phyloP scores from a whole-genome alignment of 768 basidiomycete species.

The Rhizopogon vinicolor region DNA sequence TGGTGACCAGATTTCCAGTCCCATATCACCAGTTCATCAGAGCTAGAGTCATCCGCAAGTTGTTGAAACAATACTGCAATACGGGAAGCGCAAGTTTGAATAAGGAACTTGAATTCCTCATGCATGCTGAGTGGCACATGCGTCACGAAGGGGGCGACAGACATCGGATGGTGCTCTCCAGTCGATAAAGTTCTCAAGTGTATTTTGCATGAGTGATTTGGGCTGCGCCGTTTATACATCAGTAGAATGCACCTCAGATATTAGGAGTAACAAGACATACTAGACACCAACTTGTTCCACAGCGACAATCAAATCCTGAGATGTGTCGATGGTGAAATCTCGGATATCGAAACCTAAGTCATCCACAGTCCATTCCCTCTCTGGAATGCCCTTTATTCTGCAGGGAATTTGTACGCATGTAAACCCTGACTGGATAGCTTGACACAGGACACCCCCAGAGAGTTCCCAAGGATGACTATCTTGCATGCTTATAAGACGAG shows the following conservation, averaged over 20 bases:
- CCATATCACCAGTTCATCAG: conserved; percentile 25
- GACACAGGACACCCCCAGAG: conserved; percentile 28
- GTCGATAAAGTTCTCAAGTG: conserved; percentile 25
- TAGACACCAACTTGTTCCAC: conserved; percentile 17
- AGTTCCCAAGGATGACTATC: conserved; percentile 29
- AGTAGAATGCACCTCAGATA: neutral
- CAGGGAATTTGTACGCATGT: conserved; percentile 27
- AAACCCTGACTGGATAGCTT: conserved; percentile 12
- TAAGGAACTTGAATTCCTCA: conserved; percentile 14
- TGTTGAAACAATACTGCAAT: conserved; percentile 25
- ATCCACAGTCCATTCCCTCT: conserved; percentile 21
- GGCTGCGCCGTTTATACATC: conserved; percentile 10
- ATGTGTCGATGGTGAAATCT: conserved; percentile 34
- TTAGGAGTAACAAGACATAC: conserved; percentile 11
- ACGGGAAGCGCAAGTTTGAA: conserved; percentile 27
- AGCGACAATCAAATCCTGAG: conserved; percentile 30
- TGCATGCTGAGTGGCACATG: conserved; percentile 3
- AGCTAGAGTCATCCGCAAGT: conserved; percentile 1
- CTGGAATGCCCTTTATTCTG: conserved; percentile 21
- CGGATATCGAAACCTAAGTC: conserved; percentile 21
- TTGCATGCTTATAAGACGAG: conserved; percentile 9
- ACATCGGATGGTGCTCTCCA: conserved; percentile 23
- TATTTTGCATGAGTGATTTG: conserved; percentile 13
- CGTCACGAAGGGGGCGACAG: conserved; percentile 11
- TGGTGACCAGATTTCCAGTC: conserved; percentile 28